A percentile compares a stretch with the other conserved stretches of the same genome.
These are phyloP conservation scores for Heimioporus sp. DNA, from an alignment of 768 basidiomycete genomes.

Conservation along the genomic window DNA sequence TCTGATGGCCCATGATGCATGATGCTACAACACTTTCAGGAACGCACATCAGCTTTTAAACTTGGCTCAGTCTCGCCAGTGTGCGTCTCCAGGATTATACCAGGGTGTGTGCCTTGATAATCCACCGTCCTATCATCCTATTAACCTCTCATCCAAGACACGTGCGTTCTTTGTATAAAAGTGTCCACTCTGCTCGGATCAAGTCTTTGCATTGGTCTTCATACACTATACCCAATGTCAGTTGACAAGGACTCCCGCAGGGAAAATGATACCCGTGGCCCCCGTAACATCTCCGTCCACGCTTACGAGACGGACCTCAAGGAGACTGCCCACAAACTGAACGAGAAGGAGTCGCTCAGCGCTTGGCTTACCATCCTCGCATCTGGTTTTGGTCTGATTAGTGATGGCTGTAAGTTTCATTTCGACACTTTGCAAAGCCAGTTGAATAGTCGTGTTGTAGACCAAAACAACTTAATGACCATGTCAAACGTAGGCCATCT, in stretches of 20 bases:
- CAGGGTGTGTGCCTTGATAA: too few relatives aligned
- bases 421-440: neutral
- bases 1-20: too few relatives aligned
- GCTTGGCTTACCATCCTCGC: constrained; percentile 63
- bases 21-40: too few relatives aligned
- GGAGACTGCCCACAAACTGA: constrained; percentile 20
- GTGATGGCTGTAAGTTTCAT: constrained; percentile 50
- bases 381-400: constrained; percentile 63
- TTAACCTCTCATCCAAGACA: constrained; percentile 8
- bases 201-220: neutral
- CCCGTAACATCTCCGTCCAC: constrained; percentile 20
- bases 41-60: too few relatives aligned
- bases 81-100: too few relatives aligned
- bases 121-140: neutral
- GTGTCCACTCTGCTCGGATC: neutral
- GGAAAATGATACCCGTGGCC: constrained; percentile 6
- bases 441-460: constrained; percentile 29
- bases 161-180: constrained; percentile 30
- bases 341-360: constrained; percentile 47
- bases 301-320: constrained; percentile 23
- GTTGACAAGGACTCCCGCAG: constrained; percentile 15
- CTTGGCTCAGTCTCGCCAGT: too few relatives aligned
- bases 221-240: constrained; percentile 18
- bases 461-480: constrained; percentile 72
- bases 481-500: constrained; percentile 52